These are phyloP conservation scores for Flueggea neowawraea DNA, from an alignment of 441 rosid genomes.

Conservation along the genomic window DNA sequence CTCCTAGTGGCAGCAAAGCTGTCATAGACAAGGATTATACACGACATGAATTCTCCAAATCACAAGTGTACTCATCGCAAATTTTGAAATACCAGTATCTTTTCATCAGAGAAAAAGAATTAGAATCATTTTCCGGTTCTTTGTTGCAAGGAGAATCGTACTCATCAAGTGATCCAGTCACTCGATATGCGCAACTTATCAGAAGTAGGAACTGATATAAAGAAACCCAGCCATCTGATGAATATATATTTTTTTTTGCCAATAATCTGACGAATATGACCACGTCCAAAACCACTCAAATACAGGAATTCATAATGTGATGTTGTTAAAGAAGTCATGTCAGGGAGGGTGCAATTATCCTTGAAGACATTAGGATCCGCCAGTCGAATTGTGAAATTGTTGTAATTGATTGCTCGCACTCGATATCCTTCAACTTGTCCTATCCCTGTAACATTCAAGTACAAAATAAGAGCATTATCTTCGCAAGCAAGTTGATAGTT, in stretches of 20 bases:
- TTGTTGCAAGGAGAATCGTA: not conserved
- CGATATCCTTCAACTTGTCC: not conserved
- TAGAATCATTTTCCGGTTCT: too few species aligned
- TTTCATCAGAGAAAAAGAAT: too few species aligned
- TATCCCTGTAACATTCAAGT: not conserved
- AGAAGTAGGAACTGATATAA: not conserved
- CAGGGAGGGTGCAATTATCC: conserved; percentile 3
- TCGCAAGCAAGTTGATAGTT: not conserved
- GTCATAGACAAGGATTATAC: not conserved
- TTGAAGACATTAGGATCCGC: not conserved
- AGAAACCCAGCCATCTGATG: too few species aligned
- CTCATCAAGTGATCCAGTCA: not conserved
- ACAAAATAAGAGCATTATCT: not conserved
- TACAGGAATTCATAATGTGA: too few species aligned
- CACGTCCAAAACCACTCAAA: too few species aligned
- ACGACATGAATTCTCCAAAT: not conserved
- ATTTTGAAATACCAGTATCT: not conserved
- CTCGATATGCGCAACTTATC: not conserved
- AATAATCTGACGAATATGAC: not conserved
- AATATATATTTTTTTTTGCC: too few species aligned
- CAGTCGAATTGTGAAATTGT: conserved; percentile 1
- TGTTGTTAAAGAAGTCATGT: too few species aligned
- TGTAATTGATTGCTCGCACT: conserved; percentile 7
- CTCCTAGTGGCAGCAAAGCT: not conserved
- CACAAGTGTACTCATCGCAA: not conserved